Base-by-base conservation (phyloP, 2,329 filamentous ascomycete species). In the Fusarium burgessii region DNA sequence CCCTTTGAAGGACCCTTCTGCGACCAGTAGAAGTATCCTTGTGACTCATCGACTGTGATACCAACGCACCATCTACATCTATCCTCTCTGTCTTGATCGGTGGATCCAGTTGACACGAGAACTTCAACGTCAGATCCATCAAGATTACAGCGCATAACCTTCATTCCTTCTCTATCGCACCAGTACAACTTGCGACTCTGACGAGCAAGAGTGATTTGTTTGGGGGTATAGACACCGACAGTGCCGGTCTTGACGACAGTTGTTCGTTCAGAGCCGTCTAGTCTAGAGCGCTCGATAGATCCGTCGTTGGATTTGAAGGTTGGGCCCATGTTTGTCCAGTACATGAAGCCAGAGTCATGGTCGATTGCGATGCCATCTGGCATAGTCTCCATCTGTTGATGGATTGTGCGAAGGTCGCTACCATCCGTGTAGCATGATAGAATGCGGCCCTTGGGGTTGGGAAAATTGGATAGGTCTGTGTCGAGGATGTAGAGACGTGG, bases 151-250 rank as follows among this genome's bases (percentile, higher is more conserved):
- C 23, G 33, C 46, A 68, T 64, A 2, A 59, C 58, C 29, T 68
- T 46, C 36, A 68, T 55, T 14, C 58, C 52, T 10, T 69, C 58
- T 27, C 66, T 32, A 17, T 55, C 52, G 9, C 58, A 59, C 66
- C 51, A 68, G 18, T 65, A 55, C 3, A 69, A 40, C n/a, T 59
- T 68, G 2, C 17, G 4, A 20, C 29, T 65, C 7, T 59, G 29
- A 5, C 11, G 13, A 0, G 60, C 38, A 9, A 65, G 20, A 3
- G 27, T 41, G 1, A 50, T 15, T 15, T 58, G 36, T 20, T 58
- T 65, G 2, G 59, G 43, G 1, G 62, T 58, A 13, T 29, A 20
- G 8, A 64, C 18, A 7, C 36, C 42, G 8, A 58, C 7, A 3
- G 17, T 40, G 3, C 36, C 42, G 12, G 13, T 23, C 1, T 42